phyloP scores from a whole-genome alignment of 352 stramenopile species.

The Aphanomyces cochlioides region DNA sequence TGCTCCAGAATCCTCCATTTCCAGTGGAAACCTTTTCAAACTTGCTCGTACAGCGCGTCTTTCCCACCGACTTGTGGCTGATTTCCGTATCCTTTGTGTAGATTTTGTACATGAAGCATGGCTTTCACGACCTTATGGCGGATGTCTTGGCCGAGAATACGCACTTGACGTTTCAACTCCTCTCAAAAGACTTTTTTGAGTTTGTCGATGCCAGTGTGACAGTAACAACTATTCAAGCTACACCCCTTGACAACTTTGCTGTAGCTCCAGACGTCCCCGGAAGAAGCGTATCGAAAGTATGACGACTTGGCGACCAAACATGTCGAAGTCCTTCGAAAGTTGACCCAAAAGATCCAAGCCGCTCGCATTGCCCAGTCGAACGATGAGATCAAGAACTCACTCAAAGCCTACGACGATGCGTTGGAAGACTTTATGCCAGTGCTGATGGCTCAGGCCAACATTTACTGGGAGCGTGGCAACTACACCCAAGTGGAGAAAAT shows the following conservation, averaged over 20 bases:
- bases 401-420: conserved; percentile 92
- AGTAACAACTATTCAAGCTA: conserved; percentile 15
- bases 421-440: conserved; percentile 95
- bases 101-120: conserved; percentile 93
- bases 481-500: conserved; percentile 96
- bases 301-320: conserved; percentile 92
- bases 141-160: conserved; percentile 94
- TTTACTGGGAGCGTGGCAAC: conserved; percentile 96
- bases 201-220: conserved; percentile 95
- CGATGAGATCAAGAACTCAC: conserved; percentile 87
- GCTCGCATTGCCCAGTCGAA: conserved; percentile 87
- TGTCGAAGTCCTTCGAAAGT: conserved; percentile 89
- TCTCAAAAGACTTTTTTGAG: conserved; percentile 92
- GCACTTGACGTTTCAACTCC: conserved; percentile 91
- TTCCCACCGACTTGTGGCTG: too few relatives aligned
- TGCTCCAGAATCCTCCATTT: conserved; percentile 93
- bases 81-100: neutral
- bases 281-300: conserved; percentile 92
- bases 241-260: too few relatives aligned
- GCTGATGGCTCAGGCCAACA: conserved; percentile 93
- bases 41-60: conserved; percentile 56
- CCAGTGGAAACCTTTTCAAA: conserved; percentile 95
- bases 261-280: conserved; percentile 83
- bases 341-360: conserved; percentile 95
- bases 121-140: conserved; percentile 92